phyloP scores from a whole-genome alignment of 1,284 basidiomycete species.

The Ustilago crameri region DNA sequence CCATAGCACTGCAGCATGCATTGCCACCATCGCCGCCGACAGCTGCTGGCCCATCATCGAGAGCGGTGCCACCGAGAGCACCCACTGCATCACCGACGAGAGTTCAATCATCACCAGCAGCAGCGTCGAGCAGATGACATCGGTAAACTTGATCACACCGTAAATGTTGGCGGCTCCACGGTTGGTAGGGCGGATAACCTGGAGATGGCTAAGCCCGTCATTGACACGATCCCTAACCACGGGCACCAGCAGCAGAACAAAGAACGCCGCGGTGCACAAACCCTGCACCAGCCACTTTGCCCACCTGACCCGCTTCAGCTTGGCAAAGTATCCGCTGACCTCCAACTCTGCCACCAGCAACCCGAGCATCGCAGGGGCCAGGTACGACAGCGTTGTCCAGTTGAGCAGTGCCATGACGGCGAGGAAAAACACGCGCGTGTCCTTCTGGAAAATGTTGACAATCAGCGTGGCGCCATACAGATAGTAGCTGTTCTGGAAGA shows the following conservation, averaged over 20 bases:
- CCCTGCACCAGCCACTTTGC: constrained; percentile 20
- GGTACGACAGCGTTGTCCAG: constrained; percentile 38
- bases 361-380: constrained; percentile 39
- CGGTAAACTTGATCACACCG: constrained; percentile 37
- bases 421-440: constrained; percentile 37
- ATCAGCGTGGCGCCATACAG: constrained; percentile 40
- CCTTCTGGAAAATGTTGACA: constrained; percentile 27
- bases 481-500: constrained; percentile 53
- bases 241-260: constrained; percentile 36
- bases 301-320: constrained; percentile 11
- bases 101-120: constrained; percentile 35
- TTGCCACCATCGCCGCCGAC: constrained; percentile 31
- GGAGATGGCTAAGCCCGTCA: constrained; percentile 26
- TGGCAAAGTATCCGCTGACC: constrained; percentile 29
- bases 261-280: constrained; percentile 17
- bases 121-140: constrained; percentile 29
- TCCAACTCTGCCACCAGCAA: constrained; percentile 42
- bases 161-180: constrained; percentile 35
- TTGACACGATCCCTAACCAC: constrained; percentile 32
- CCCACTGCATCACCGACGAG: constrained; percentile 14
- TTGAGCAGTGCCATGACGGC: constrained; percentile 26
- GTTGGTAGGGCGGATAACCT: constrained; percentile 30
- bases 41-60: constrained; percentile 49
- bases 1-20: constrained; percentile 44
- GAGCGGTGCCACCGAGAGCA: constrained; percentile 17